A percentile compares a stretch with the other conserved stretches of the same genome.
Conservation (phyloP, 345 rosid genomes). For the Dovyalis caffra region DNA sequence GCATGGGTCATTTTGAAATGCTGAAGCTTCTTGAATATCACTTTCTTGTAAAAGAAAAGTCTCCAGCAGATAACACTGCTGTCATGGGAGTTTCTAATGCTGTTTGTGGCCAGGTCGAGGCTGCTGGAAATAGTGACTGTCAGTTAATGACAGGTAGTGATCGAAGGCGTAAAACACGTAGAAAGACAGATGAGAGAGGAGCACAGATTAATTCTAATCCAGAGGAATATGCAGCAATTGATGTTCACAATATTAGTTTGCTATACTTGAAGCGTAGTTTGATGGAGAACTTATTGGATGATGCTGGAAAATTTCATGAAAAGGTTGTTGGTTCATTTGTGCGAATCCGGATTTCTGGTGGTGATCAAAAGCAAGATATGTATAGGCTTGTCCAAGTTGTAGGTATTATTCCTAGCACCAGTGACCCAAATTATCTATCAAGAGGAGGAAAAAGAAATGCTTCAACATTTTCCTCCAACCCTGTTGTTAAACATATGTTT, state of each 20-base stretch:
- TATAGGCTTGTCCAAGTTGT: slow-evolving; percentile 85
- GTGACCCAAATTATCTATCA: slow-evolving; percentile 17
- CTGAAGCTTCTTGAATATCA: slow-evolving; percentile 81
- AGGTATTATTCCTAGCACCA: slow-evolving; percentile 50
- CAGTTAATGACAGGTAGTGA: slow-evolving; percentile 32
- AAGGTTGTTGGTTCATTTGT: slow-evolving; percentile 86
- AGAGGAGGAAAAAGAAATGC: slow-evolving; percentile 12
- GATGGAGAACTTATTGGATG: slow-evolving; percentile 66
- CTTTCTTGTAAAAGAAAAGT: slow-evolving; percentile 53
- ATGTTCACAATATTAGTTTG: slow-evolving; percentile 76
- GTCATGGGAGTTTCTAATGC: slow-evolving; percentile 35
- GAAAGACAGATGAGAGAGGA: slow-evolving; percentile 49
- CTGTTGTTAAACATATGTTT: neutral
- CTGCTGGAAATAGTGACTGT: slow-evolving; percentile 32
- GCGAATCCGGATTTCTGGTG: slow-evolving; percentile 64
- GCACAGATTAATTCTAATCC: slow-evolving; percentile 29
- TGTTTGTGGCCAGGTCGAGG: slow-evolving; percentile 34
- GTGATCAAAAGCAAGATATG: slow-evolving; percentile 66
- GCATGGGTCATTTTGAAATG: slow-evolving; percentile 87
- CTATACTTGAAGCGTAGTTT: slow-evolving; percentile 65
- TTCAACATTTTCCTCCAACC: slow-evolving; percentile 2
- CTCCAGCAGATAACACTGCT: slow-evolving; percentile 27
- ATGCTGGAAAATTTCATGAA: slow-evolving; percentile 60
- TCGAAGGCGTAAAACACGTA: slow-evolving; percentile 51
- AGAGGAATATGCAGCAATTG: slow-evolving; percentile 77